Base-by-base conservation (phyloP, 2,329 filamentous ascomycete genomes). In the Cladophialophora immunda region DNA sequence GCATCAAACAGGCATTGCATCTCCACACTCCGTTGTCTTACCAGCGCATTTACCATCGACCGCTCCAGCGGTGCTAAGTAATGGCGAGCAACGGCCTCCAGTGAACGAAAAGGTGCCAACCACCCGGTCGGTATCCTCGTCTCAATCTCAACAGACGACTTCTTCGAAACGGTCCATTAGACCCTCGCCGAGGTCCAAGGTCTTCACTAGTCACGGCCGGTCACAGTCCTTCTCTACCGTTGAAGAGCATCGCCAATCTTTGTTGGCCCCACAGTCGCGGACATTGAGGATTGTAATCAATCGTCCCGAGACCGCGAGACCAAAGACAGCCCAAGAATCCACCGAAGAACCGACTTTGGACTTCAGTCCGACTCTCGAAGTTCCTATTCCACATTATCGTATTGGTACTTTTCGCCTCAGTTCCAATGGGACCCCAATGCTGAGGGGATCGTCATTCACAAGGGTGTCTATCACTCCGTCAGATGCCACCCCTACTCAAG, bases 321-420 rank as follows among this genome's bases (percentile, higher is more conserved):
- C 89, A 29, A 90, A 85, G 75, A 90, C 88, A 4, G 84, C 87
- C 68, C 88, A 90, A 74, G 86, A 87, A 72, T 75, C 71, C 70
- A 30, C 63, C 4, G 45, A 58, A 8, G 67, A 71, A 25, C 34
- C 22, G 22, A 50, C 62, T 19, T 29, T 76, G 13, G 72, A 78
- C 19, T 78, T 79, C n/a, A 76, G 82, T 45, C 88, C 87, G 13
- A 80, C 88, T 38, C 82, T 96, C 58, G 87, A 93, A 72, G 86
- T 94, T 52, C 84, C 89, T 25, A 97, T 97, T 58, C 93, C 94
- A 38, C 90, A 92, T 64, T 96, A 94, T 84, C 89, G 90, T 71
- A 82, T 97, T 65, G 94, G 93, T 13, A 91, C 90, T 1, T 92
- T 93, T 19, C 87, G 89, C 66, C 97, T 97, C 78, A 94, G 90